phyloP scores from a whole-genome alignment of 2,329 filamentous ascomycete species.

The Phyllosticta capitalensis region DNA sequence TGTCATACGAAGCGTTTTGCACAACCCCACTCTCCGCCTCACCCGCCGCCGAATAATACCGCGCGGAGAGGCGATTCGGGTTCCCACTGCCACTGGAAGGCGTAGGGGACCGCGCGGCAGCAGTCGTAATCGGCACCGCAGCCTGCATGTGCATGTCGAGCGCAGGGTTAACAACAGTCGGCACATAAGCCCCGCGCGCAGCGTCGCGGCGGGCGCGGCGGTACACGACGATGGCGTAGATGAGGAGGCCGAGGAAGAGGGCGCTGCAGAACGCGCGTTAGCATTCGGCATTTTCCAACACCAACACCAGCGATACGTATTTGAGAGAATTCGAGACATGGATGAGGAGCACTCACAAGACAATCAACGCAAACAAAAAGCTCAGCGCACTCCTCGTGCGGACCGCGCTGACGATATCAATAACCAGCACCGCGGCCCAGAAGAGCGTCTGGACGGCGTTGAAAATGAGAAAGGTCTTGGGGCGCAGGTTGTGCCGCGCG shows the following conservation, averaged over 20 bases:
- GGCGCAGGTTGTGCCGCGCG: constrained; percentile 23
- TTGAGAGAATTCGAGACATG: neutral
- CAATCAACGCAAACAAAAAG: constrained; percentile 21
- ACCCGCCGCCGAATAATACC: neutral
- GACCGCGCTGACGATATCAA: constrained; percentile 22
- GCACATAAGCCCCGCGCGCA: neutral
- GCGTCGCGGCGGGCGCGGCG: neutral
- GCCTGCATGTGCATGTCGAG: neutral
- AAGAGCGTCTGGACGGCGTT: constrained; percentile 28
- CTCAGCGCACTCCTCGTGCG: constrained; percentile 14
- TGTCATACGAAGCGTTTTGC: too few species aligned
- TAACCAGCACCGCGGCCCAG: constrained; percentile 22
- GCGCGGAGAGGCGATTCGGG: neutral
- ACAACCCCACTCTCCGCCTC: neutral
- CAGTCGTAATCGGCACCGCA: neutral
- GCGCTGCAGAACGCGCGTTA: neutral
- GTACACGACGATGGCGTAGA: constrained; percentile 4
- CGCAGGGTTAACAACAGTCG: too few species aligned
- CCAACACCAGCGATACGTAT: too few species aligned
- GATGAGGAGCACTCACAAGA: constrained; percentile 22
- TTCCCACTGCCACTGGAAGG: neutral
- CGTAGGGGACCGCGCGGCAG: neutral
- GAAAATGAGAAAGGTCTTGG: constrained; percentile 26
- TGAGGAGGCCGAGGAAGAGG: constrained; percentile 7
- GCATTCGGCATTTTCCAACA: too few species aligned